A percentile compares a stretch with the other conserved stretches of the same genome.
phyloP scores from a whole-genome alignment of 73 alveolate species.

The Effrenium voratum region DNA sequence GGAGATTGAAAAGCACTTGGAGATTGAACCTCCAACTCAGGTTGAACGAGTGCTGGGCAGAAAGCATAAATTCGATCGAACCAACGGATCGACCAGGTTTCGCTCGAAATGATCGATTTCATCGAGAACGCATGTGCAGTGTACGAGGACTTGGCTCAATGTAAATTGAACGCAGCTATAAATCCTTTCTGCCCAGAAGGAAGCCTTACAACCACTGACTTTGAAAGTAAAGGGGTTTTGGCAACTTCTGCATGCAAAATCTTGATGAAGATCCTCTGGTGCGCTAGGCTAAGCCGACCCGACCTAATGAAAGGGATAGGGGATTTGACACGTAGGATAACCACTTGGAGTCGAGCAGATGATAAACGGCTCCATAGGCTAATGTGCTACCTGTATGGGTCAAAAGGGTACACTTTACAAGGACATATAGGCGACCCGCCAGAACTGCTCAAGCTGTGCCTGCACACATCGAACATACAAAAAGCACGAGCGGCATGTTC shows the following conservation, averaged over 20 bases:
- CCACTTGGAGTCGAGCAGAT: not conserved
- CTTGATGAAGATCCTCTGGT: not conserved
- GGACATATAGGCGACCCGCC: too few relatives aligned
- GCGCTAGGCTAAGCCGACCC: not conserved
- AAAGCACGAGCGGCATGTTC: too few relatives aligned
- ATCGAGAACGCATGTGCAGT: too few relatives aligned
- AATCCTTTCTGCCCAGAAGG: not conserved
- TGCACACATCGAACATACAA: too few relatives aligned
- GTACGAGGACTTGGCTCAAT: too few relatives aligned
- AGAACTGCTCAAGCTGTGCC: too few relatives aligned
- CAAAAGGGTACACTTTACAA: too few relatives aligned
- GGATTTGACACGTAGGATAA: not conserved
- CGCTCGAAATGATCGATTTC: too few relatives aligned
- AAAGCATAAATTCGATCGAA: too few relatives aligned
- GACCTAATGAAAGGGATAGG: not conserved
- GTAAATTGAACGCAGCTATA: not conserved
- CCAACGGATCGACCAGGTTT: too few relatives aligned
- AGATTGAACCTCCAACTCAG: not conserved
- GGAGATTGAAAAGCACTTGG: not conserved
- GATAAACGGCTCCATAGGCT: not conserved
- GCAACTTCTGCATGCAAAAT: not conserved
- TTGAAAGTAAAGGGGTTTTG: not conserved
- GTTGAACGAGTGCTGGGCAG: slow-evolving; percentile 1
- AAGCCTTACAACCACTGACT: too few relatives aligned
- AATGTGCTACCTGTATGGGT: too few relatives aligned